Evolutionary conservation across 495 filamentous ascomycete species (phyloP), one percentile per base, ranked within the genome.

Genomic region (Apiosordaria backusii): DNA sequence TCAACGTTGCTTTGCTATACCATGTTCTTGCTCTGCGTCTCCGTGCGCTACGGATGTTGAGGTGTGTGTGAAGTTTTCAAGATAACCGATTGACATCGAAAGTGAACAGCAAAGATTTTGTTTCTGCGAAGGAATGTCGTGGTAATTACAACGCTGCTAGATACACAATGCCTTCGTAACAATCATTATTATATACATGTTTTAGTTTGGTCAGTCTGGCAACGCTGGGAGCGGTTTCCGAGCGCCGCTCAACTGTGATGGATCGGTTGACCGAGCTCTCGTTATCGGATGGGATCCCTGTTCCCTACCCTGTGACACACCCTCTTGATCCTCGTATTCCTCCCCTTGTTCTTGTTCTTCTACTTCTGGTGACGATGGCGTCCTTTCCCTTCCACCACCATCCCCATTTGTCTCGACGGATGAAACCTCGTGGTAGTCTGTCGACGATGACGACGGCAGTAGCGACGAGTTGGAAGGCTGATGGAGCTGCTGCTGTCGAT

Each of bases 181-280:
- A 55, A 23, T 62, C 19, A 57, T 64, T 19, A 59, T 59, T 19
- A 59, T 59, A 13, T 40, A 19, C n/a, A 50, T 5, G 16, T 53
- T n/a, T 66, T 58, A 73, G 67, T 74, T 77, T 10, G 78, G 74
- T 65, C 78, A 76, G 67, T 81, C 79, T 10, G 83, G 81, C n/a
- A 84, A 68, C 57, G 82, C 81, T 58, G 83, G 82, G n/a, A 85
- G 64, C 1, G 81, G 82, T 66, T 84, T 84, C 62, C 77, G 74
- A 21, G 74, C 58, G 15, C 72, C 68, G n/a, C 68, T 63, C 21
- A 68, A 23, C 29, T 71, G 73, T 23, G 67, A 62, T 16, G 63
- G 25, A 1, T 23, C 24, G 10, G n/a, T n/a, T n/a, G 68, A 66
- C 35, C 63, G 63, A 1, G 25, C 50, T 24, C 63, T 61, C 2